Conservation (phyloP, 306 rosid species). For the Dryas drummondii region DNA sequence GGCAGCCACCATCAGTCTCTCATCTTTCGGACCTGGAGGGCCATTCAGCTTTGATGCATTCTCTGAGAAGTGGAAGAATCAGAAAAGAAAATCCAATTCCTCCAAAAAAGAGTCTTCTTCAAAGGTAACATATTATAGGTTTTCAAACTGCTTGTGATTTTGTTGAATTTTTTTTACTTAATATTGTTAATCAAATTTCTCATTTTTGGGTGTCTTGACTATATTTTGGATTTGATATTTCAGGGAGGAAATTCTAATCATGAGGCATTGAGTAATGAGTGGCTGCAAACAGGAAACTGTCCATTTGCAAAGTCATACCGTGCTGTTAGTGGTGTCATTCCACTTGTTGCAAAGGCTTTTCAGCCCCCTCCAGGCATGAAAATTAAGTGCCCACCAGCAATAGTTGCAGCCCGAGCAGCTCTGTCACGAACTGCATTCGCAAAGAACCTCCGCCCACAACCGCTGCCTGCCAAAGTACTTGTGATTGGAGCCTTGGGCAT, state of each 20-base stretch:
- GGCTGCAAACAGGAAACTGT: constrained; percentile 87
- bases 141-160: not conserved
- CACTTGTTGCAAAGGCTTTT: constrained; percentile 84
- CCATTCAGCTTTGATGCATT: constrained; percentile 84
- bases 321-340: constrained; percentile 81
- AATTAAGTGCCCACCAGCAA: constrained; percentile 67
- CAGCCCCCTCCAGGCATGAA: constrained; percentile 87
- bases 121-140: constrained; percentile 40
- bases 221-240: constrained; percentile 18
- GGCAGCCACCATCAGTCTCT: constrained; percentile 96
- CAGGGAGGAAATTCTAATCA: constrained; percentile 78
- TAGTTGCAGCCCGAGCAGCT: constrained; percentile 94
- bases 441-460: constrained; percentile 92
- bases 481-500: constrained; percentile 87
- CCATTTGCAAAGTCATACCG: constrained; percentile 93
- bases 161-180: not conserved
- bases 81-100: constrained; percentile 68
- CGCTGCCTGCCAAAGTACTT: constrained; percentile 85
- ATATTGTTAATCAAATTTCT: not conserved
- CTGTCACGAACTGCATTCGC: constrained; percentile 82
- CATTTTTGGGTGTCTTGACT: not conserved
- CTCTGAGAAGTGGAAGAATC: constrained; percentile 72
- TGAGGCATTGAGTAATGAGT: constrained; percentile 76
- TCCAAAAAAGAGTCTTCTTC: constrained; percentile 74
- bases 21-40: constrained; percentile 92